Evolutionary conservation across 169 alveolate genomes (phyloP).

Genomic region (Babesia gibsoni): DNA sequence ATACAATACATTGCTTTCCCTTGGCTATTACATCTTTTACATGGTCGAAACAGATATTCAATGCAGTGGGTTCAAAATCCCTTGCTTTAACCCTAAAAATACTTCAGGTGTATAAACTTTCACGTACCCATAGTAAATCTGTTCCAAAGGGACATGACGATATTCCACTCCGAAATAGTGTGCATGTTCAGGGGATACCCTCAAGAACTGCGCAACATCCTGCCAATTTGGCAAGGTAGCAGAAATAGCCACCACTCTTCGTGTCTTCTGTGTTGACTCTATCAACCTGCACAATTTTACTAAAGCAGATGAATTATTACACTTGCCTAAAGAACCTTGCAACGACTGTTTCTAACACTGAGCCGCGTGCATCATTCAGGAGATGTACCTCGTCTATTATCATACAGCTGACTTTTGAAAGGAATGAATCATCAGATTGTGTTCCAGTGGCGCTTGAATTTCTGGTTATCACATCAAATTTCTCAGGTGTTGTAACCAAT

Average conservation of each 20-base stretch:
- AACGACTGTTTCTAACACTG: slow-evolving; percentile 98
- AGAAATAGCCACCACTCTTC: slow-evolving; percentile 92
- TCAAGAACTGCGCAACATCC: slow-evolving; percentile 97
- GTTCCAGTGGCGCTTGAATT: slow-evolving; percentile 85
- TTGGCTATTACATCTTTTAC: slow-evolving; percentile 58
- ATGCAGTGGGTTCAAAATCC: slow-evolving; percentile 24
- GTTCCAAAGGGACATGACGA: slow-evolving; percentile 97
- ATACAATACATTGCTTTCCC: slow-evolving; percentile 73
- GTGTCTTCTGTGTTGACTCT: slow-evolving; percentile 71
- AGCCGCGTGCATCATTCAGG: slow-evolving; percentile 98
- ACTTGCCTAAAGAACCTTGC: slow-evolving; percentile 95
- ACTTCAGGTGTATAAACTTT: slow-evolving; percentile 90
- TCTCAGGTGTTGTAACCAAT: slow-evolving; percentile 99
- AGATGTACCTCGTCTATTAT: slow-evolving; percentile 99
- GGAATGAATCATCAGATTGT: slow-evolving; percentile 80
- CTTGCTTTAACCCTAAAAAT: slow-evolving; percentile 88
- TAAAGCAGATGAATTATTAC: background rate
- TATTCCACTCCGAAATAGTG: slow-evolving; percentile 93
- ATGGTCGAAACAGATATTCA: slow-evolving; percentile 56
- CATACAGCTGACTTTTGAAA: slow-evolving; percentile 89
- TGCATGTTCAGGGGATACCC: slow-evolving; percentile 90
- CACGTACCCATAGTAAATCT: slow-evolving; percentile 91
- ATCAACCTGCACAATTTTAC: slow-evolving; percentile 17
- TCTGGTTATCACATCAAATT: slow-evolving; percentile 99
- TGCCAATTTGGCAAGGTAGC: slow-evolving; percentile 99